Evolutionary conservation across 345 rosid genomes (phyloP).

Genomic region (Eucalyptus rudis): DNA sequence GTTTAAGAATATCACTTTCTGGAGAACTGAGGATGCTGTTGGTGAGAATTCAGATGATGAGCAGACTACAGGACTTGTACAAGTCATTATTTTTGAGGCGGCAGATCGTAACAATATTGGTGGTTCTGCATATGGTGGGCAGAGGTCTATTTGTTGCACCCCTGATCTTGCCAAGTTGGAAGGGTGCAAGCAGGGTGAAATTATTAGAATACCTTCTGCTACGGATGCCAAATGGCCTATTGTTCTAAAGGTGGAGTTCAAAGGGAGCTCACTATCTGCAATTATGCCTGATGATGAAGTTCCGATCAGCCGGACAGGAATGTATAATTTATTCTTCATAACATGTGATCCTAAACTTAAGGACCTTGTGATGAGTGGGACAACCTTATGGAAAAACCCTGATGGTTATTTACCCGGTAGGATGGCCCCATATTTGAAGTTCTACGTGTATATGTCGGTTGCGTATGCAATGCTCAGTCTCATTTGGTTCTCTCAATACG

Average conservation of each 20-base stretch:
- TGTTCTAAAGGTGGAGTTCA: conserved; percentile 50
- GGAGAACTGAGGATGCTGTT: conserved; percentile 47
- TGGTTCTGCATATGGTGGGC: conserved; percentile 99
- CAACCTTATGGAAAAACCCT: conserved; percentile 92
- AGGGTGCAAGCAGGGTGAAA: conserved; percentile 93
- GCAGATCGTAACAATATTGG: conserved; percentile 91
- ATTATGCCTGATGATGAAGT: conserved; percentile 30
- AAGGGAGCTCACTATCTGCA: conserved; percentile 26
- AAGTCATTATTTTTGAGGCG: conserved; percentile 85
- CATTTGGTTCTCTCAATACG: conserved; percentile 71
- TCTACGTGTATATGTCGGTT: conserved; percentile 63
- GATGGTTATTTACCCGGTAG: conserved; percentile 89
- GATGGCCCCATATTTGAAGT: conserved; percentile 90
- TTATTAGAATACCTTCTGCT: conserved; percentile 75
- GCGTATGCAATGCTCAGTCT: conserved; percentile 56
- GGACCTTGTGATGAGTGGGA: conserved; percentile 75
- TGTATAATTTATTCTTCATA: conserved; percentile 85
- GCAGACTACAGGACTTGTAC: conserved; percentile 48
- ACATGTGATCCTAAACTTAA: conserved; percentile 80
- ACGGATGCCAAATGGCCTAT: conserved; percentile 67
- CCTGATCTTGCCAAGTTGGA: conserved; percentile 92
- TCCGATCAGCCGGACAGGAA: conserved; percentile 58
- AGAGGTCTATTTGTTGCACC: conserved; percentile 93
- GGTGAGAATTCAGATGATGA: conserved; percentile 8
- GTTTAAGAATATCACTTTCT: conserved; percentile 68